These are phyloP conservation scores for Suhomyces anneliseae DNA, from an alignment of 1,139 yeast genomes.

Conservation along the genomic window DNA sequence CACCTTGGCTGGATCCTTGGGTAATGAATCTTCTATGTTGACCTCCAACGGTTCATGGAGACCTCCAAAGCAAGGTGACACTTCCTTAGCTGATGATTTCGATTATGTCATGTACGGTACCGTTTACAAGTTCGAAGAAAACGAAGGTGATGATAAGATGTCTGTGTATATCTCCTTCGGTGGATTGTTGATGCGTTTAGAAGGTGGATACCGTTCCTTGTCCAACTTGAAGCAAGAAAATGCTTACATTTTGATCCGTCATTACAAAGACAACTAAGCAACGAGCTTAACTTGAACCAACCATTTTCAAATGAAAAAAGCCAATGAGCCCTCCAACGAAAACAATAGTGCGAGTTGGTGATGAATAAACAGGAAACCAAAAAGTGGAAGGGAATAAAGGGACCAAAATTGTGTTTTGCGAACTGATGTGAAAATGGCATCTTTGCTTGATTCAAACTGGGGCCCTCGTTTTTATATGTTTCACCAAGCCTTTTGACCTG, in stretches of 20 bases:
- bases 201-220: conserved; percentile 90
- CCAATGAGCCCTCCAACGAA: too few species aligned
- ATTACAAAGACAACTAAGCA: conserved; percentile 44
- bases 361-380: too few species aligned
- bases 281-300: background rate
- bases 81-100: conserved; percentile 90
- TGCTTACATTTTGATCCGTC: conserved; percentile 86
- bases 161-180: conserved; percentile 95
- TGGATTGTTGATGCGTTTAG: conserved; percentile 88
- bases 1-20: conserved; percentile 79
- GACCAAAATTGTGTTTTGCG: too few species aligned
- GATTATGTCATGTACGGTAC: conserved; percentile 99
- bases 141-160: conserved; percentile 66
- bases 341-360: too few species aligned
- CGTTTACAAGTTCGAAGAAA: conserved; percentile 94
- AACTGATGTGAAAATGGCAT: too few species aligned
- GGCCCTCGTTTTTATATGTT: too few species aligned
- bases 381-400: too few species aligned
- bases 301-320: background rate
- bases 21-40: conserved; percentile 53
- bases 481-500: too few species aligned
- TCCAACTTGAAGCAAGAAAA: conserved; percentile 91
- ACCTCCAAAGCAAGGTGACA: conserved; percentile 81
- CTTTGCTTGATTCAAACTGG: too few species aligned
- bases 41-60: conserved; percentile 83